Evolutionary conservation across 306 rosid genomes (phyloP), one percentile per base, ranked within the genome.

Genomic region (Vigna angularis): DNA sequence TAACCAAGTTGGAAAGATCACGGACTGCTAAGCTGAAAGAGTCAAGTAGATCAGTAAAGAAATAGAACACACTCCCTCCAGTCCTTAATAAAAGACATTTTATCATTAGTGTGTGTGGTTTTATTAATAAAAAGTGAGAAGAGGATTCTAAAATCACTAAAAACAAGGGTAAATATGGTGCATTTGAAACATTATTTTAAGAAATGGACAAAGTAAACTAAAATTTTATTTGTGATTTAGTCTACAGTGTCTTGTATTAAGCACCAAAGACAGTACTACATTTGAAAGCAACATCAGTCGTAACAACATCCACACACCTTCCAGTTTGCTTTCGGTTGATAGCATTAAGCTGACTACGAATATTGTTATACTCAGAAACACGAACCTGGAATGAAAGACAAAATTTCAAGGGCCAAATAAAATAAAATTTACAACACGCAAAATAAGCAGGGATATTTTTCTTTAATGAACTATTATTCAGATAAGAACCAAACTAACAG

Each of bases 261-360:
- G 11, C 42, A 40, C 11, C 45, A 8, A 8, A 40, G 45, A 8
- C 45, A 40, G 11, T 40, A 40, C 38, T 64, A 22, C 59, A 26
- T 62, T 76, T 50, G 22, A 47, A 67, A 65, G 72, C n/a, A 24
- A 56, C 4, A 69, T 12, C 45, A 56, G 18, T n/a, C 61, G 22
- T 18, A 24, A 22, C 59, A 80, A 18, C 2, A 59, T 38, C 56
- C 34, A 48, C 58, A 38, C 30, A 93, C 98, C 96, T 93, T 85
- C 98, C 98, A 76, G 90, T 89, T 87, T 93, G 98, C 93, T 93
- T 93, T 75, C 93, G 82, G 74, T 91, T 93, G 85, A 91, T 90
- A 78, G 97, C 91, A 82, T 91, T 93, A 56, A 93, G 93, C 79
- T 90, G 96, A 81, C 98, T 86, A 55, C 98, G 89, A 80, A 91